phyloP scores from a whole-genome alignment of 2,329 filamentous ascomycete genomes.

The Cadophora malorum region DNA sequence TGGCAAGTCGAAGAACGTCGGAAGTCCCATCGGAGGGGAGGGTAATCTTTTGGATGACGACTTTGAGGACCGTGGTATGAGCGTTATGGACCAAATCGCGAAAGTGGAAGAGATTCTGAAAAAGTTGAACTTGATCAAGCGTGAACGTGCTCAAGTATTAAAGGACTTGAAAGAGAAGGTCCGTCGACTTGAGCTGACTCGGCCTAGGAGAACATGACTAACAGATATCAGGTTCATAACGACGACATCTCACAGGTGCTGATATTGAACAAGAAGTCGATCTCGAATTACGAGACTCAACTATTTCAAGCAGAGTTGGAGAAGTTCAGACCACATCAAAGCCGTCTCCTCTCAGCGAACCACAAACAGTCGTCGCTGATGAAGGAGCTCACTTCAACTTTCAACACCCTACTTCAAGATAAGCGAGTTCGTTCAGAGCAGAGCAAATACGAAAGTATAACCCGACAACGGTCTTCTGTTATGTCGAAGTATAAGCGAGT shows the following conservation, averaged over 20 bases:
- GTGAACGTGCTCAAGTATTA: slow-evolving; percentile 87
- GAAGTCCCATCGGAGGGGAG: slow-evolving; percentile 65
- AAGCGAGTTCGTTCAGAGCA: slow-evolving; percentile 93
- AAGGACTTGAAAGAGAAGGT: slow-evolving; percentile 99
- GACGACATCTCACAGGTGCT: slow-evolving; percentile 98
- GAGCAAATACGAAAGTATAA: slow-evolving; percentile 90
- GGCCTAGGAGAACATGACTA: slow-evolving; percentile 12
- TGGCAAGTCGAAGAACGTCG: slow-evolving; percentile 60
- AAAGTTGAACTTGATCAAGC: slow-evolving; percentile 90
- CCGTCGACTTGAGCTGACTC: slow-evolving; percentile 37
- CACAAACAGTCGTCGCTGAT: slow-evolving; percentile 94
- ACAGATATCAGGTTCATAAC: slow-evolving; percentile 73
- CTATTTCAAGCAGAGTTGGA: slow-evolving; percentile 97
- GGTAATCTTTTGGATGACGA: slow-evolving; percentile 90
- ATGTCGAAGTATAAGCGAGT: slow-evolving; percentile 88
- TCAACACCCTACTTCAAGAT: slow-evolving; percentile 89
- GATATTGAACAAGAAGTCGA: slow-evolving; percentile 97
- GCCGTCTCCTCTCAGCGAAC: slow-evolving; percentile 86
- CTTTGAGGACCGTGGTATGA: slow-evolving; percentile 80
- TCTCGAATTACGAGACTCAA: slow-evolving; percentile 88
- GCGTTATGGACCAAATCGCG: slow-evolving; percentile 87
- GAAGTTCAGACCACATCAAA: slow-evolving; percentile 94
- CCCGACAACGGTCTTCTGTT: slow-evolving; percentile 79
- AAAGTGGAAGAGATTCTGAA: slow-evolving; percentile 89
- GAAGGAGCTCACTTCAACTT: slow-evolving; percentile 89